Conservation (phyloP, 768 basidiomycete species). For the Amanita rubescens region DNA sequence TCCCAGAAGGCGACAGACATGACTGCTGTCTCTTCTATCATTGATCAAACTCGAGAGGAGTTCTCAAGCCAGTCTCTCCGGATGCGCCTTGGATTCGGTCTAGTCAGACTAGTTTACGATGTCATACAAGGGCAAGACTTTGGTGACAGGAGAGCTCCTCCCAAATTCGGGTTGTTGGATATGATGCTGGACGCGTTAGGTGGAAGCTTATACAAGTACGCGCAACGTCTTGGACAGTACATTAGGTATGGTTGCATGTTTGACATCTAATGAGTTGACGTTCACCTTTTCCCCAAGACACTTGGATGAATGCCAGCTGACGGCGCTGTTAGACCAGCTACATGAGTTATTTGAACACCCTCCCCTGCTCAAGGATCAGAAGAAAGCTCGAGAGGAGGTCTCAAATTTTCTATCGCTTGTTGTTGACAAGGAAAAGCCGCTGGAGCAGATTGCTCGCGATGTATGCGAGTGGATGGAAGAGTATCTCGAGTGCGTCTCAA, state of each 20-base stretch:
- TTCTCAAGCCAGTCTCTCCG: conserved; percentile 25
- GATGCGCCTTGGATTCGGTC: conserved; percentile 40
- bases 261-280: neutral
- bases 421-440: conserved; percentile 7
- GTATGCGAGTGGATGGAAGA: conserved; percentile 44
- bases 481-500: conserved; percentile 36
- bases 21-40: neutral
- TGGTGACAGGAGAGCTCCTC: conserved; percentile 18
- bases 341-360: conserved; percentile 26
- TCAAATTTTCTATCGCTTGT: conserved; percentile 16
- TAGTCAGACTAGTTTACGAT: conserved; percentile 36
- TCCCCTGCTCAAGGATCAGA: neutral
- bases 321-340: conserved; percentile 30
- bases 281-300: conserved; percentile 23
- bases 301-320: conserved; percentile 26
- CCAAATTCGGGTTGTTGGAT: conserved; percentile 18
- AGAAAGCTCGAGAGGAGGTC: conserved; percentile 2
- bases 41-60: conserved; percentile 3
- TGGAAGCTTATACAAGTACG: conserved; percentile 34
- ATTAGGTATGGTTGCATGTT: conserved; percentile 25
- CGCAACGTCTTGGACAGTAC: conserved; percentile 41
- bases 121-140: conserved; percentile 33
- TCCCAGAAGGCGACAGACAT: neutral
- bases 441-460: conserved; percentile 15
- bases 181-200: conserved; percentile 39